Base-by-base conservation (phyloP, 768 basidiomycete genomes). In the Leccinellum rugosiceps region DNA sequence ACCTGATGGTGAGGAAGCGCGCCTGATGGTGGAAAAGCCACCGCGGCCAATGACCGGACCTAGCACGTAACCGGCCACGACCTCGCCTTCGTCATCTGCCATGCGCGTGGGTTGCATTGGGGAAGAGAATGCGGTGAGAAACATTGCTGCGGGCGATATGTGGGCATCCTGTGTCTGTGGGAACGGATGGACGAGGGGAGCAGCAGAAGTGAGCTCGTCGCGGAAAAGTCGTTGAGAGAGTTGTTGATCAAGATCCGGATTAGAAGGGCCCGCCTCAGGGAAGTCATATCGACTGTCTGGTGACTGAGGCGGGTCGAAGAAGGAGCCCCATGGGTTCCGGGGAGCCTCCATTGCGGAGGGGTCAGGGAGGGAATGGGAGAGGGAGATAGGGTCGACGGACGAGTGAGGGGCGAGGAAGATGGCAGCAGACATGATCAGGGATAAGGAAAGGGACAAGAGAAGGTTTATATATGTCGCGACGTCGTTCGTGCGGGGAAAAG, bases 11-110 rank as follows among this genome's bases (percentile, higher is more conserved):
- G 83, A 80, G 4, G 73, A 83, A 2, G 87, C 94, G 6, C 82
- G 81, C 52, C 89, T 76, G 57, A 96, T 90, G 57, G 84, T 84
- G 14, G 92, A 92, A 69, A 92, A 92, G 7, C 85, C 88, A 9
- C 94, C 94, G 58, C 82, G 78, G 25, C 90, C 94, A 13, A 96
- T 81, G 62, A 88, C 76, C 30, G 79, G 78, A 15, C 91, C 94
- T 0, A 97, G 80, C 7, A 79, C 82, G 67, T 93, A 95, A 10
- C 87, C 86, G 0, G 82, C 79, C 11, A 94, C 78, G 23, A 74
- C 66, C 52, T 87, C 77, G 3, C 90, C 90, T 64, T 88, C 87
- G 17, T 80, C 82, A 63, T 92, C 89, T 6, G 83, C 81, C 6
- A 77, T 71, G 6, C 68, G 68, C 1, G 74, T 59, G 3, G 72